Conservation (phyloP, 176 grass and related monocot genomes). For the Poa annua region DNA sequence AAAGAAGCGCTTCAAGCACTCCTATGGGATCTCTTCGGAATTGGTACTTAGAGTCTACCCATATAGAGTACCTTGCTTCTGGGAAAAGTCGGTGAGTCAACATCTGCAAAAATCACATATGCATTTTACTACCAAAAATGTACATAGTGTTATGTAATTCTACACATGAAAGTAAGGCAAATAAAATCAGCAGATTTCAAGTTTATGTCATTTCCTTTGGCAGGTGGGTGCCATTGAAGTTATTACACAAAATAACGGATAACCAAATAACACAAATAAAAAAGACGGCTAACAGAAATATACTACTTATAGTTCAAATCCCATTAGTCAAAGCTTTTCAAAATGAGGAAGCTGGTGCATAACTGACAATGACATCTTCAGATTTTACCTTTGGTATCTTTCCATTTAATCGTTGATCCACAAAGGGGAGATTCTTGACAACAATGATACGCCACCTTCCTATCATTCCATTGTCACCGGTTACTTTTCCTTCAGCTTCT, state of each 20-base stretch:
- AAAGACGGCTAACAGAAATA: background rate
- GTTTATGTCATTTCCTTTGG: background rate
- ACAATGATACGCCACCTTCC: slow-evolving; percentile 85
- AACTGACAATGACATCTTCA: slow-evolving; percentile 4
- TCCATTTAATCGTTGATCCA: slow-evolving; percentile 91
- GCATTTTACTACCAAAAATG: slow-evolving; percentile 34
- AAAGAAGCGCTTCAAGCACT: slow-evolving; percentile 82
- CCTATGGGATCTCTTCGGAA: slow-evolving; percentile 90
- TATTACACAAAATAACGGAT: background rate
- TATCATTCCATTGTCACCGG: slow-evolving; percentile 65
- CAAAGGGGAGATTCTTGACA: slow-evolving; percentile 76
- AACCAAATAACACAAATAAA: slow-evolving; percentile 21
- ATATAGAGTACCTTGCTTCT: slow-evolving; percentile 86
- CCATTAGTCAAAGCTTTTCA: background rate
- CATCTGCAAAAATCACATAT: slow-evolving; percentile 60
- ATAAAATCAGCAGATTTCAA: slow-evolving; percentile 24
- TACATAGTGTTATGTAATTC: background rate
- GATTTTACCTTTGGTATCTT: slow-evolving; percentile 89
- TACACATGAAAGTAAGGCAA: background rate
- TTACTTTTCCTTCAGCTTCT: slow-evolving; percentile 78
- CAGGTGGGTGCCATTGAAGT: background rate
- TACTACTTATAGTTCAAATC: background rate
- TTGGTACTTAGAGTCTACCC: slow-evolving; percentile 99
- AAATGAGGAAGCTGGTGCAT: slow-evolving; percentile 8
- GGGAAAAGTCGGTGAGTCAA: slow-evolving; percentile 93